Base-by-base conservation (phyloP, 2,329 filamentous ascomycete genomes). In the Penicillium brasilianum region DNA sequence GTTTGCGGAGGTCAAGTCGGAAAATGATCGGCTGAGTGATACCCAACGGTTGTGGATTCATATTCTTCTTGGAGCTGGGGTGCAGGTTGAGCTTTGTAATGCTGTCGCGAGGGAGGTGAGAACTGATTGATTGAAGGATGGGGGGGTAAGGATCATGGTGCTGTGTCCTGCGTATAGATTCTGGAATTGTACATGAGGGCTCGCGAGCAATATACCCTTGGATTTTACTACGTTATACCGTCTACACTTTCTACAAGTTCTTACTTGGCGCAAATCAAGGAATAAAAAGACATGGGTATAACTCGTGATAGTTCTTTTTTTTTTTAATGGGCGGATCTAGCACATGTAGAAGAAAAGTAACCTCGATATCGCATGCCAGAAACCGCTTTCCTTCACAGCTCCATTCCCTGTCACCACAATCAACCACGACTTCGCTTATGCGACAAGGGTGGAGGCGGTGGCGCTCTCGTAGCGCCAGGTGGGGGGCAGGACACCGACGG, bases 391-490 rank as follows among this genome's bases (percentile, higher is more conserved):
- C 58, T 52, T 55, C 58, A 62, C 36, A 58, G 48, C 51, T 57
- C 60, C 49, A 61, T 59, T 56, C 54, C 63, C 59, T 57, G 57
- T 62, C 18, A 63, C 64, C 63, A 65, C 64, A 67, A 59, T 66
- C 63, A 66, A 66, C 62, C 62, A 70, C 68, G 59, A 56, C 59
- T 60, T 61, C 76, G 79, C 82, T 89, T 94, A 96, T 82, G 93
- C 88, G 81, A 97, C 93, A 76, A 96, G 85, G 80, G 93, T 96
- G 87, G 87, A 91, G 84, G 94, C 94, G 74, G 94, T 98, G 81
- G 94, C 92, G 82, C 88, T 92, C 91, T 98, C 94, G 88, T 98
- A 98, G 86, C 92, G 93, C 94, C 94, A 98, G 85, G 92, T 98
- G 74, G 94, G 94, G 77, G 94, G 87, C 63, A 90, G 85, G 72